phyloP scores from a whole-genome alignment of 345 rosid genomes.

The Erodium maritimum region DNA sequence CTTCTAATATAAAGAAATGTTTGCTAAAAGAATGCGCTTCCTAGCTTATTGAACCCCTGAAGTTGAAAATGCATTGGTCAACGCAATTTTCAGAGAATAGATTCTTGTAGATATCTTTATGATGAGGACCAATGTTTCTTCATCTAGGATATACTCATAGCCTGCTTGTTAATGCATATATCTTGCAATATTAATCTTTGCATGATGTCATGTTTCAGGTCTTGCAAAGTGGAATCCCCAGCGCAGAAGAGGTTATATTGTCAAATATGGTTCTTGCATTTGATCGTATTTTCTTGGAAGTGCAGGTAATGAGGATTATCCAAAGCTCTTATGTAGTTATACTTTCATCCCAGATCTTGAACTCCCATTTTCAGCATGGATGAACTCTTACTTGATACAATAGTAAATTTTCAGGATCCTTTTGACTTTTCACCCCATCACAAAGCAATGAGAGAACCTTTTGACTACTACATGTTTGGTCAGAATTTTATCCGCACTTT shows the following conservation, averaged over 20 bases:
- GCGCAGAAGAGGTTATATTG: slow-evolving; percentile 49
- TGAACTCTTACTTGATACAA: slow-evolving; percentile 10
- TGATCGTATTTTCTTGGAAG: slow-evolving; percentile 69
- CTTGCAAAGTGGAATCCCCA: slow-evolving; percentile 48
- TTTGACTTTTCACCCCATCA: slow-evolving; percentile 69
- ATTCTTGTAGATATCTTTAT: no score
- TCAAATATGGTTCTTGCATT: slow-evolving; percentile 74
- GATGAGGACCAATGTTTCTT: no score
- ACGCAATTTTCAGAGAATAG: no score
- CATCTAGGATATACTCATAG: no score
- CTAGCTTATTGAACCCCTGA: no score
- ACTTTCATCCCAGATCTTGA: not conserved
- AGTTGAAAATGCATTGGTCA: no score
- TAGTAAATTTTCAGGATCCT: slow-evolving; percentile 50
- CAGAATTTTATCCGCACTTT: slow-evolving; percentile 85
- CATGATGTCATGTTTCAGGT: slow-evolving; percentile 35
- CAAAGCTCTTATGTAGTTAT: not conserved
- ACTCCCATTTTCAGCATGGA: not conserved
- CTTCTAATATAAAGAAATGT: not conserved
- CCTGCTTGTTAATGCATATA: no score
- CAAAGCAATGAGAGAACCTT: slow-evolving; percentile 79
- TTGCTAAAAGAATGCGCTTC: not conserved
- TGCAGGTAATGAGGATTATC: slow-evolving; percentile 43
- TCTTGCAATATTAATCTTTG: not conserved
- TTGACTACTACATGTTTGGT: slow-evolving; percentile 89